Percentiles rank a stretch among this genome's conserved stretches.
These are phyloP conservation scores for Microascus cirrosus DNA, from an alignment of 2,329 filamentous ascomycete species.

Conservation along the genomic window DNA sequence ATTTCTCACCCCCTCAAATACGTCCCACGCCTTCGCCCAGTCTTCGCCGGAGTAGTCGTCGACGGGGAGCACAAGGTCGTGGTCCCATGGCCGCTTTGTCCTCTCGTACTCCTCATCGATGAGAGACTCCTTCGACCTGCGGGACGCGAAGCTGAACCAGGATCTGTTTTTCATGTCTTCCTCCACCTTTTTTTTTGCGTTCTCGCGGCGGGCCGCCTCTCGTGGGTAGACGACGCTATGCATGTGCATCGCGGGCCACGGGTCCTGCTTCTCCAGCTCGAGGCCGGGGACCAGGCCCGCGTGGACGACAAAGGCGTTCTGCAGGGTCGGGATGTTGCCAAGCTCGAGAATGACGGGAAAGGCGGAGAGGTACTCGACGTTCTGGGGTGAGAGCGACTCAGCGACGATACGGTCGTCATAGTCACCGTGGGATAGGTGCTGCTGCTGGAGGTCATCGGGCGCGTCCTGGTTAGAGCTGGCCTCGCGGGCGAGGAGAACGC, in stretches of 20 bases:
- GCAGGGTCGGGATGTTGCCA: constrained; percentile 42
- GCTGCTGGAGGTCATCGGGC: constrained; percentile 13
- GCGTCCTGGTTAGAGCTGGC: constrained; percentile 13
- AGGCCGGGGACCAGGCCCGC: constrained; percentile 74
- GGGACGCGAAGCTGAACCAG: constrained; percentile 4
- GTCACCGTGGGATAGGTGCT: constrained; percentile 20
- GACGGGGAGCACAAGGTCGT: constrained; percentile 21
- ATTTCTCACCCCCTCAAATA: constrained; percentile 26
- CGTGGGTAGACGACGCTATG: constrained; percentile 56
- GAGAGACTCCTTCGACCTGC: constrained; percentile 7
- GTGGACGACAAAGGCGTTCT: constrained; percentile 60
- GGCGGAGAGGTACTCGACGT: constrained; percentile 56
- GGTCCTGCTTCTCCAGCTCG: constrained; percentile 57
- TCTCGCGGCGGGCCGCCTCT: constrained; percentile 21
- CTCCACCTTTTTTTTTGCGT: constrained; percentile 13
- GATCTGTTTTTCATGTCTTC: constrained; percentile 10
- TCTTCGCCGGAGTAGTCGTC: constrained; percentile 41
- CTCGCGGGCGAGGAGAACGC: constrained; percentile 57
- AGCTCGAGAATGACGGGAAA: constrained; percentile 72
- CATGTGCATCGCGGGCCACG: constrained; percentile 86
- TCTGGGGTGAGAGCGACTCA: constrained; percentile 39
- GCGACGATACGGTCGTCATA: constrained; percentile 40
- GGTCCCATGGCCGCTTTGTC: constrained; percentile 12
- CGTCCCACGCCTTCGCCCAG: constrained; percentile 58
- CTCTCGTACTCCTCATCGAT: constrained; percentile 5